phyloP scores from a whole-genome alignment of 306 rosid genomes.

The Vigna reflexopilosa region DNA sequence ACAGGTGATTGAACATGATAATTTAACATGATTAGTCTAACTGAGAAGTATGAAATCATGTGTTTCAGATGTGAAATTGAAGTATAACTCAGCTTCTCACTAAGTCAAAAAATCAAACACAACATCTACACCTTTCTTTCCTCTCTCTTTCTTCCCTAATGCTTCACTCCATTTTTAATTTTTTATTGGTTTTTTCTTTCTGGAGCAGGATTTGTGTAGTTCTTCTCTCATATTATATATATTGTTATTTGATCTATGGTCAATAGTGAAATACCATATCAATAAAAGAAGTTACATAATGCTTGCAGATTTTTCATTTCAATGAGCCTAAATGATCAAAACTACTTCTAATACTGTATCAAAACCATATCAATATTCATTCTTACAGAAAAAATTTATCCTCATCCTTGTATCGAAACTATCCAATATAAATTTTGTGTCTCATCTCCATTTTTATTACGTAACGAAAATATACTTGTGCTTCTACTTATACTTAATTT shows the following conservation, averaged over 20 bases:
- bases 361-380: no score
- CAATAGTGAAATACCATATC: conserved; percentile 28
- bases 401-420: no score
- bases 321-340: conserved; percentile 3
- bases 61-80: neutral
- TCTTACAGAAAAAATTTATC: no score
- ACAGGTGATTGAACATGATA: conserved; percentile 93
- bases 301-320: conserved; percentile 30
- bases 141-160: conserved; percentile 10
- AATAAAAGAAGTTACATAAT: conserved; percentile 39
- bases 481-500: no score
- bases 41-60: neutral
- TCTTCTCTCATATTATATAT: conserved; percentile 19
- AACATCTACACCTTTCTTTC: conserved; percentile 5
- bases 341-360: neutral
- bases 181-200: neutral
- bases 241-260: conserved; percentile 36
- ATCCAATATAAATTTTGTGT: no score
- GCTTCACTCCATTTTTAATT: conserved; percentile 36
- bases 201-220: conserved; percentile 33
- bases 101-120: neutral
- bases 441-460: no score
- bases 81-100: neutral
- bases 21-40: conserved; percentile 33
- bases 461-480: no score